Percentiles rank a stretch among this genome's conserved stretches.
Conservation (phyloP, 139 green algal genomes). For the Auxenochlorella protothecoides region DNA sequence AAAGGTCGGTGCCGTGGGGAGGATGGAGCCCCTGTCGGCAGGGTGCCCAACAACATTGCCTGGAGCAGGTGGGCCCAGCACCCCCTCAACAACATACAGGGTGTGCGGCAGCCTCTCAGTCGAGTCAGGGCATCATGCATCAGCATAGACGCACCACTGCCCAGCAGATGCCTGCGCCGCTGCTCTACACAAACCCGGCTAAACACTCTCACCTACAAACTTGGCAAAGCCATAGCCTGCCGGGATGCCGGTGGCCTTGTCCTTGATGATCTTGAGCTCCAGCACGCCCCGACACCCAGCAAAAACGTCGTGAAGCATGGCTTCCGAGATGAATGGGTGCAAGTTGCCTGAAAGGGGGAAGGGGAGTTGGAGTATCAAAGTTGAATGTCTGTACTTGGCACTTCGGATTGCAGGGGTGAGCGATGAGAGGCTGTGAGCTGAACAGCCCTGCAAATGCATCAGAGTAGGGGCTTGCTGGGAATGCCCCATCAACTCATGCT, state of each 20-base stretch:
- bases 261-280: conserved; percentile 43
- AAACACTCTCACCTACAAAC: conserved; percentile 23
- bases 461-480: no score
- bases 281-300: conserved; percentile 16
- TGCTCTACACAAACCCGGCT: no score
- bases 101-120: background rate
- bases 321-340: conserved; percentile 50
- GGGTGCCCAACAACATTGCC: no score
- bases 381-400: no score
- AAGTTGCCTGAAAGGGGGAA: conserved; percentile 39
- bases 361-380: background rate
- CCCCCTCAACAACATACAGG: background rate
- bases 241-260: conserved; percentile 35
- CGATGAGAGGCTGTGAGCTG: no score
- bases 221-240: conserved; percentile 65
- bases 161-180: no score
- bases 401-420: no score
- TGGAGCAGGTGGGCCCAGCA: no score
- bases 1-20: background rate
- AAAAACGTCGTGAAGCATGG: conserved; percentile 38
- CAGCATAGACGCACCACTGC: no score
- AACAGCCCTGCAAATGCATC: no score
- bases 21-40: background rate
- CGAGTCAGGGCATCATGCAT: no score
- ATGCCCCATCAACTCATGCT: no score